Base-by-base conservation (phyloP, 805 yeast genomes). In the Teunomyces cretensis region DNA sequence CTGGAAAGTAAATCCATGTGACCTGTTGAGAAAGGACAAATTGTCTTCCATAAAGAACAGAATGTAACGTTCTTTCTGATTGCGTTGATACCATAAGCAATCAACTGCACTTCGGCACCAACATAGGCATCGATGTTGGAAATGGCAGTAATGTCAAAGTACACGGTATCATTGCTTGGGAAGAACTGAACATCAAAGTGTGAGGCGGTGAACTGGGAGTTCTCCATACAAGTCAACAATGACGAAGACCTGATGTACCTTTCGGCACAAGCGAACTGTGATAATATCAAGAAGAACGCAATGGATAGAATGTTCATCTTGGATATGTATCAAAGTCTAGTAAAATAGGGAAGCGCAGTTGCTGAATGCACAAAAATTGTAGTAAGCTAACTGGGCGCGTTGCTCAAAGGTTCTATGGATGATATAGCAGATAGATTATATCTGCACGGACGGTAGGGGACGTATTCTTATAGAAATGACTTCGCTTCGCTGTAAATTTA, bases 11-110 rank as follows among this genome's bases (percentile, higher is more conserved):
- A 75, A 52, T 87, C 95, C 54, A 94, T 79, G 65, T 91, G 89
- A 32, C 98, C 98, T 2, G 96, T 79, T 22, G 83, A 62, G 48
- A 94, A 75, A 2, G 99, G 99, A 73, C 99, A 94, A 36, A 67
- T 62, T 24, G 86, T 36, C 37, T 43, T 9, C 65, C 64, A 56
- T 39, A 88, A 63, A 43, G 72, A 67, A 73, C 99, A 94, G 38
- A 89, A 76, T 41, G 82, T 68, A 40, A 92, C 56, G 9, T 74
- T 67, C 54, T 72, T 72, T 33, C 75, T 65, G 43, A 88, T 61
- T 12, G 83, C 76, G 41, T 78, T 78, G 45, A 92, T 62, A 9
- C 99, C 99, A 61, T 94, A 94, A 1, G 88, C 89, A 50, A 85
- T 79, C 42, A 92, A 68, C 41, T 79, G 74, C 30, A 83, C 70